Conservation (phyloP, 75 land plant genomes). For the Selaginella tamariscina region DNA sequence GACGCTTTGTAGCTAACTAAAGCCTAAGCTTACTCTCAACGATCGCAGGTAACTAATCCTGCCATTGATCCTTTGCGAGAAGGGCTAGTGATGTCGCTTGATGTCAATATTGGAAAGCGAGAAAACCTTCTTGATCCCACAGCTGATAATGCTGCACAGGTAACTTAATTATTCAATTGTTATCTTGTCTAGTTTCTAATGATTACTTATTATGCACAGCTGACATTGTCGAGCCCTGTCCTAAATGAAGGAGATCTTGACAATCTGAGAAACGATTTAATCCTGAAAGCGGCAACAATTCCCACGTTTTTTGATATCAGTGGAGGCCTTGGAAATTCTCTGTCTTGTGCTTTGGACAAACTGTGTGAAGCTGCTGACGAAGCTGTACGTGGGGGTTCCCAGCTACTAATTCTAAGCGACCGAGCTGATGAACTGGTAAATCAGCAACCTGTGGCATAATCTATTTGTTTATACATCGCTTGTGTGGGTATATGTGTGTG, state of each 20-base stretch:
- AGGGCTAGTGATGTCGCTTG: slow-evolving; percentile 97
- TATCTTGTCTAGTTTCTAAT: background rate
- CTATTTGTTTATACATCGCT: no score
- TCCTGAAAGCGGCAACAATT: slow-evolving; percentile 46
- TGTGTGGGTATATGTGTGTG: no score
- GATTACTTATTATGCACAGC: slow-evolving; percentile 29
- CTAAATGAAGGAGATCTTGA: slow-evolving; percentile 95
- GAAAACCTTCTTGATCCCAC: slow-evolving; percentile 72
- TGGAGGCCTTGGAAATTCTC: slow-evolving; percentile 73
- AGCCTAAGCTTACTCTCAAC: no score
- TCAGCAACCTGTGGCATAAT: background rate
- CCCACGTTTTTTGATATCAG: slow-evolving; percentile 84
- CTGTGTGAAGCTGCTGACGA: slow-evolving; percentile 97
- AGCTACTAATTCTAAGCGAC: slow-evolving; percentile 84
- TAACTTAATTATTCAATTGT: slow-evolving; percentile 14
- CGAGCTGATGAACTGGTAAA: slow-evolving; percentile 70
- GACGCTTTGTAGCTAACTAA: no score
- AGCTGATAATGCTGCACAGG: slow-evolving; percentile 94
- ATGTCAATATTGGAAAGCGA: slow-evolving; percentile 82
- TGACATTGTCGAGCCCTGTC: slow-evolving; percentile 68
- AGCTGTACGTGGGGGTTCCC: slow-evolving; percentile 89
- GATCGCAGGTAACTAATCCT: slow-evolving; percentile 94
- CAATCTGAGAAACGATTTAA: slow-evolving; percentile 39
- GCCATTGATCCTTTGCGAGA: slow-evolving; percentile 95
- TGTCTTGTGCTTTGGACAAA: slow-evolving; percentile 42